Conservation (phyloP, 768 basidiomycete species). For the Sistotremastrum suecicum region DNA sequence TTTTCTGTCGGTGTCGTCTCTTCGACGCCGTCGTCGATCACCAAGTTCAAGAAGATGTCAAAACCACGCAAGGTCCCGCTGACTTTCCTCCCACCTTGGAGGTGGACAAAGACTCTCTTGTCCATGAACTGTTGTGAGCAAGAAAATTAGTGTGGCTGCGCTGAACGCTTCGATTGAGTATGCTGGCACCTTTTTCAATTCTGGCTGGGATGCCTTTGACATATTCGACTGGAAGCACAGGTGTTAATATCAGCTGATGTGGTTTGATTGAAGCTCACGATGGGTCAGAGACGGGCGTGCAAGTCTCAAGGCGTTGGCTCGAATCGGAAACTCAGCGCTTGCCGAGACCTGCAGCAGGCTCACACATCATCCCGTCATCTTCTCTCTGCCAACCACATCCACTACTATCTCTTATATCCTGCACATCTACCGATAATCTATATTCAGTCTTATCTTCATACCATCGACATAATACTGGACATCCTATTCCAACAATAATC, state of each 20-base stretch:
- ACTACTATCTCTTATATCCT: neutral
- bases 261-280: constrained; percentile 1
- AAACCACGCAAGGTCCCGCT: constrained; percentile 92
- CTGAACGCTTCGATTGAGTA: neutral
- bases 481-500: too few species aligned
- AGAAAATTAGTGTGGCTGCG: neutral
- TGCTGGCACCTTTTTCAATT: constrained; percentile 84
- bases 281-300: neutral
- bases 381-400: too few species aligned
- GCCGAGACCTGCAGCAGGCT: neutral
- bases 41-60: constrained; percentile 96
- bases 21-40: constrained; percentile 90
- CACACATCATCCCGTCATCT: neutral
- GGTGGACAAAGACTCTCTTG: constrained; percentile 87
- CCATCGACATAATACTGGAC: too few species aligned
- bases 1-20: constrained; percentile 84
- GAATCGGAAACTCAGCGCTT: neutral
- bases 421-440: too few species aligned
- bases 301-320: neutral
- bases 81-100: constrained; percentile 92
- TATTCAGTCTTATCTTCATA: too few species aligned
- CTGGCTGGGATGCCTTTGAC: constrained; percentile 94
- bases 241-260: neutral
- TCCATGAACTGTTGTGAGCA: constrained; percentile 77
- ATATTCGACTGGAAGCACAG: constrained; percentile 24